Evolutionary conservation across 2,329 filamentous ascomycete genomes (phyloP), one percentile per base, ranked within the genome.

Genomic region (Pseudomassariella vexata): DNA sequence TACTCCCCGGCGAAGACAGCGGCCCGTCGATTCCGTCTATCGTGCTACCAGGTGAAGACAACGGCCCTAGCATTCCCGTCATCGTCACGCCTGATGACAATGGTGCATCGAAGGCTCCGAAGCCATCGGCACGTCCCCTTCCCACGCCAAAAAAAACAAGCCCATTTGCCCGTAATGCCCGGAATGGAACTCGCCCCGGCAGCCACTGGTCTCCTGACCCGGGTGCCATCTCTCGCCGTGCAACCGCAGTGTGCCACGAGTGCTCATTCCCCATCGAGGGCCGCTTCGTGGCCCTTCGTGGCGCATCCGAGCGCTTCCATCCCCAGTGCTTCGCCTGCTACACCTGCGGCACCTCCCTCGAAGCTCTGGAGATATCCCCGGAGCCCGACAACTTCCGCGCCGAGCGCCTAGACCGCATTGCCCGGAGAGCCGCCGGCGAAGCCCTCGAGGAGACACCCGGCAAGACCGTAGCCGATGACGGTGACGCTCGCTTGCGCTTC

Each of bases 361-460:
- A 98, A 62, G 90, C 88, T 34, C 85, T 98, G 36, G 92, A 94
- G 47, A 96, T 98, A 57, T 95, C 92, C 45, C 87, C 88, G 0
- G 92, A 98, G 58, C 92, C 92, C 0, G 77, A 87, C 7, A 62
- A 69, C 24, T 74, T 78, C 44, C 83, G 86, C 26, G 62, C 62
- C 2, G 82, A 82, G 30, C 81, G 92, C 17, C 63, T 95, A 1
- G 75, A 79, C 19, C 76, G 85, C n/a, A 87, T 89, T 47, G 66
- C 62, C 19, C 71, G 73, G 16, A 76, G 83, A 11, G 67, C 62
- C 1, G 60, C 60, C 0, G 77, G 76, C 16, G 72, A 81, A 43
- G 51, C 73, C 1, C 57, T 85, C 9, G 63, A 76, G 5, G 80
- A 85, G 37, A 64, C 71, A 30, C 77, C 78, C 3, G 75, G 73